A percentile compares a stretch with the other conserved stretches of the same genome.
Evolutionary conservation across 129 eudicot species (phyloP).

Genomic region (Smallanthus sonchifolius): DNA sequence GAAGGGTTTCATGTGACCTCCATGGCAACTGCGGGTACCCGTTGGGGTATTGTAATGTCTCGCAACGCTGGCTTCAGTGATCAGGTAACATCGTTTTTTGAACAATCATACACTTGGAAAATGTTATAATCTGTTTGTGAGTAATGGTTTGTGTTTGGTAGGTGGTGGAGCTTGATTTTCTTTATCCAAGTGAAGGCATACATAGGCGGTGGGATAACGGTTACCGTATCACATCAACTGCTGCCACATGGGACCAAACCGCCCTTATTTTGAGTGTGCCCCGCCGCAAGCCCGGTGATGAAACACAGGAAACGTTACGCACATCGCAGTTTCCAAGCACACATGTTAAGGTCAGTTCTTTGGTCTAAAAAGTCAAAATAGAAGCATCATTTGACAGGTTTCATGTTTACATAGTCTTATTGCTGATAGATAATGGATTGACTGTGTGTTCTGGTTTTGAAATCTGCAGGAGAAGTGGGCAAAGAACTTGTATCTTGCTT

Average conservation of each 20-base stretch:
- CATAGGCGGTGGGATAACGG: slow-evolving; percentile 80
- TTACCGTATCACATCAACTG: slow-evolving; percentile 64
- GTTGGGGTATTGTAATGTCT: slow-evolving; percentile 92
- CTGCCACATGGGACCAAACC: slow-evolving; percentile 74
- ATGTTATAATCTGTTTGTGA: not conserved
- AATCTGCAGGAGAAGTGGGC: slow-evolving; percentile 38
- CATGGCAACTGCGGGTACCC: slow-evolving; percentile 79
- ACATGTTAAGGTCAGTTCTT: slow-evolving; percentile 60
- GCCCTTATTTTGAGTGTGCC: slow-evolving; percentile 82
- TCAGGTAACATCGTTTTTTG: slow-evolving; percentile 36
- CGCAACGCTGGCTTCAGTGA: slow-evolving; percentile 84
- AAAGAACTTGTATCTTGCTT: slow-evolving; percentile 37
- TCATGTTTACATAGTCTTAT: not conserved
- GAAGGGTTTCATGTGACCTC: slow-evolving; percentile 89
- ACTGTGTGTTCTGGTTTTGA: not conserved
- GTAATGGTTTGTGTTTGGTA: slow-evolving; percentile 8
- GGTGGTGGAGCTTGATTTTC: slow-evolving; percentile 44
- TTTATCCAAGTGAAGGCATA: slow-evolving; percentile 58
- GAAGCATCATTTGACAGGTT: not conserved
- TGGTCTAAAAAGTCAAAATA: not conserved
- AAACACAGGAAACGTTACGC: slow-evolving; percentile 78
- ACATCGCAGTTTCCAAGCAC: slow-evolving; percentile 85
- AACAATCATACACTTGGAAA: not conserved
- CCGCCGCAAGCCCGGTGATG: slow-evolving; percentile 61
- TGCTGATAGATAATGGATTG: not conserved